A percentile compares a stretch with the other conserved stretches of the same genome.
These are phyloP conservation scores for Nymphaea thermarum DNA, from an alignment of 164 flowering plant genomes.

Conservation along the genomic window DNA sequence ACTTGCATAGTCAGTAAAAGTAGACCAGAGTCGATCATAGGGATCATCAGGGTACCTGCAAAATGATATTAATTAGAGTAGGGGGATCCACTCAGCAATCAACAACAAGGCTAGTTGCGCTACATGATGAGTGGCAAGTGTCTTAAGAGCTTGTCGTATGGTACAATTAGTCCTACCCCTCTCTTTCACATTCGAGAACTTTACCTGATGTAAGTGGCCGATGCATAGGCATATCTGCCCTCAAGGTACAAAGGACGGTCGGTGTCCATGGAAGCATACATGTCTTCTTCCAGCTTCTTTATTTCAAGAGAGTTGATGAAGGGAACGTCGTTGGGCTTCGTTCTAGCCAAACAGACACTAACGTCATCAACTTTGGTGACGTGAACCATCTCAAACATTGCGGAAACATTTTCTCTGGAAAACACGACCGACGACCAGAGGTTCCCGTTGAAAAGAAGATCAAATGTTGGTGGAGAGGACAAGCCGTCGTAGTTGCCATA, in stretches of 20 bases:
- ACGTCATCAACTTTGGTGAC: background rate
- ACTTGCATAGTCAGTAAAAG: no score
- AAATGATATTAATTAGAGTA: no score
- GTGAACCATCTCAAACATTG: conserved; percentile 5
- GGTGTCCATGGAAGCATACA: conserved; percentile 15
- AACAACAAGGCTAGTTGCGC: no score
- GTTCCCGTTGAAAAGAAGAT: conserved; percentile 14
- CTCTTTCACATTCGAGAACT: no score
- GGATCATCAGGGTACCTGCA: no score
- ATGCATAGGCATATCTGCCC: conserved; percentile 16
- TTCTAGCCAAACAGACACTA: conserved; percentile 24
- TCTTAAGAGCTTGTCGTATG: no score
- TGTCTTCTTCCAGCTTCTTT: conserved; percentile 12
- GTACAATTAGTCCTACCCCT: no score
- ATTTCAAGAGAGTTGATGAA: conserved; percentile 32
- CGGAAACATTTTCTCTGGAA: background rate
- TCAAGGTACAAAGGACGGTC: conserved; percentile 13
- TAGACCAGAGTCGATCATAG: no score
- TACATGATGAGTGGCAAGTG: no score
- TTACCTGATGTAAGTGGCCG: no score
- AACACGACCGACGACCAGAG: conserved; percentile 10
- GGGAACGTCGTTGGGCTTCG: conserved; percentile 21
- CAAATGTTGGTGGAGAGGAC: conserved; percentile 10
- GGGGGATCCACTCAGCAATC: no score
- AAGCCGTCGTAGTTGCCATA: conserved; percentile 15